A percentile compares a stretch with the other conserved stretches of the same genome.
These are phyloP conservation scores for Apium graveolens DNA, from an alignment of 129 eudicot genomes.

Conservation along the genomic window DNA sequence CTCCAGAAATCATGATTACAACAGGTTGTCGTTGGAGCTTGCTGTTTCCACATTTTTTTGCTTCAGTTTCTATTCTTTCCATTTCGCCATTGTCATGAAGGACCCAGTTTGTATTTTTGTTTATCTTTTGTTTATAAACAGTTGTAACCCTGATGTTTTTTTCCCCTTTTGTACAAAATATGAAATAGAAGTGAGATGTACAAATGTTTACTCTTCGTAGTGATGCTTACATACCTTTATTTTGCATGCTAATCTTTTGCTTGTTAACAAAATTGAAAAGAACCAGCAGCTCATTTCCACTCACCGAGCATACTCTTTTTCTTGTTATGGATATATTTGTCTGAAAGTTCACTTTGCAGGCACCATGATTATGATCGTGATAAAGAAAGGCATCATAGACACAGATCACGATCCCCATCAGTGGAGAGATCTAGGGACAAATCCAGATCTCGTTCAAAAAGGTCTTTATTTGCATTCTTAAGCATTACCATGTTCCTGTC, in stretches of 20 bases:
- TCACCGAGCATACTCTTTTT: background rate
- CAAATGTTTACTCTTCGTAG: background rate
- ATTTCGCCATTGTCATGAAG: background rate
- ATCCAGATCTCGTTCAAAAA: constrained; percentile 53
- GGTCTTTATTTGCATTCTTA: constrained; percentile 26
- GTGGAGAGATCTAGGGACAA: constrained; percentile 45
- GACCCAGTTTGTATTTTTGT: background rate
- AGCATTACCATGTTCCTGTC: background rate
- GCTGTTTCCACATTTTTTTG: background rate
- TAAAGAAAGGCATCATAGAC: constrained; percentile 56
- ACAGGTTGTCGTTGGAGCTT: constrained; percentile 39
- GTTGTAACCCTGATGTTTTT: background rate
- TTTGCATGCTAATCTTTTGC: background rate
- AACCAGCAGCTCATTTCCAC: background rate
- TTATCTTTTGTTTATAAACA: background rate
- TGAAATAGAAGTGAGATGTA: background rate
- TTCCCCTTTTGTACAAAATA: background rate
- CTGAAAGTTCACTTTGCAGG: constrained; percentile 33
- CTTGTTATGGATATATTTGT: background rate
- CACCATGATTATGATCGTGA: constrained; percentile 48
- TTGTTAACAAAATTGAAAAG: background rate
- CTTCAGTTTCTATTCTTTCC: background rate
- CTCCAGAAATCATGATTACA: constrained; percentile 47
- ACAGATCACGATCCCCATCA: constrained; percentile 58
- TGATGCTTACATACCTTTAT: background rate